Percentiles rank a stretch among this genome's conserved stretches.
phyloP scores from a whole-genome alignment of 257 asterid species.

The Solanum habrochaites region DNA sequence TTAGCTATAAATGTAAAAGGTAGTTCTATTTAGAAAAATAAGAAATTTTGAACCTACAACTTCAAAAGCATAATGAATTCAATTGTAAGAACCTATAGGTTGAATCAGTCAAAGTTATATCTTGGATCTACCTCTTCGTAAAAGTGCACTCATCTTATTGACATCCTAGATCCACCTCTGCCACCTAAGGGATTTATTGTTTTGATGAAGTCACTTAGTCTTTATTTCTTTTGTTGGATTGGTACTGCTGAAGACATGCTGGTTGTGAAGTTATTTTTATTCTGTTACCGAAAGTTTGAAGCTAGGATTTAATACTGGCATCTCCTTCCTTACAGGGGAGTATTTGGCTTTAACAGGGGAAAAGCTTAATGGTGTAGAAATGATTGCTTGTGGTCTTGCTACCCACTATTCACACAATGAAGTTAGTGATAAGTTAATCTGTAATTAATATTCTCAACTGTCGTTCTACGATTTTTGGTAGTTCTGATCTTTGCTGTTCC shows the following conservation, averaged over 20 bases:
- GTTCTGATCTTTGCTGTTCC: neutral
- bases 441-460: slow-evolving; percentile 11
- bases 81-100: neutral
- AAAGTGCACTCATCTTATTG: neutral
- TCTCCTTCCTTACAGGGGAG: slow-evolving; percentile 54
- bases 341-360: slow-evolving; percentile 92
- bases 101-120: neutral
- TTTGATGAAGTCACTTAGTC: neutral
- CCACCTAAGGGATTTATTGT: neutral
- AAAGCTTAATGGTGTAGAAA: slow-evolving; percentile 77
- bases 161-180: neutral
- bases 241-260: neutral
- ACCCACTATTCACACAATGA: slow-evolving; percentile 75
- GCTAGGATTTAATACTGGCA: neutral
- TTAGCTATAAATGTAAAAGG: neutral
- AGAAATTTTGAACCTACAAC: neutral
- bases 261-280: neutral
- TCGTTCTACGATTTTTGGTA: neutral
- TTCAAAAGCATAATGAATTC: neutral
- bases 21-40: neutral
- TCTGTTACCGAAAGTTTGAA: neutral
- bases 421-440: slow-evolving; percentile 17
- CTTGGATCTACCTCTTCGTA: neutral
- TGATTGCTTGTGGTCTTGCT: slow-evolving; percentile 95
- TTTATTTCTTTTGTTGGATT: neutral